Percentiles rank a stretch among this genome's conserved stretches.
phyloP scores from a whole-genome alignment of 306 rosid species.

The Vigna radiata region DNA sequence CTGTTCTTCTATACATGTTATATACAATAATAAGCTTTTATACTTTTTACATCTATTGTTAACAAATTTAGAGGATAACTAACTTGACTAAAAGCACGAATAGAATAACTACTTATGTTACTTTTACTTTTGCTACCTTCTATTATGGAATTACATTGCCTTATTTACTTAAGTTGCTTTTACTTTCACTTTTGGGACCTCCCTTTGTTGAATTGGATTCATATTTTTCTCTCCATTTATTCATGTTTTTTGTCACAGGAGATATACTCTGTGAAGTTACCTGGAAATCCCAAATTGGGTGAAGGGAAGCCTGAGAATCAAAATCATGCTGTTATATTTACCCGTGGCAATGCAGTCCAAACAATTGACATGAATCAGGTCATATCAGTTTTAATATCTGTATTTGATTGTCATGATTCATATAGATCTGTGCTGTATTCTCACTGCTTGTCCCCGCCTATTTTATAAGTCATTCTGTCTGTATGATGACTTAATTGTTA shows the following conservation, averaged over 20 bases:
- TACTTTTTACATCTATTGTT: neutral
- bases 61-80: neutral
- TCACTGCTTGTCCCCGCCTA: too few species aligned
- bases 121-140: neutral
- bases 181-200: neutral
- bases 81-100: neutral
- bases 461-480: too few species aligned
- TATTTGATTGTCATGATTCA: neutral
- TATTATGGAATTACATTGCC: slow-evolving; percentile 1
- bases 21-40: neutral
- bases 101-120: neutral
- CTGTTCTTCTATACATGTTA: slow-evolving; percentile 36
- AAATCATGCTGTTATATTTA: slow-evolving; percentile 91
- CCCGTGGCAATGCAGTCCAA: slow-evolving; percentile 97
- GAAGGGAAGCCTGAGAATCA: slow-evolving; percentile 99
- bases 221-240: slow-evolving; percentile 23
- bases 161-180: neutral
- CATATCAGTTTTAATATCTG: slow-evolving; percentile 31
- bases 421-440: too few species aligned
- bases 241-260: slow-evolving; percentile 61
- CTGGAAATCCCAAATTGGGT: slow-evolving; percentile 92
- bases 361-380: slow-evolving; percentile 99
- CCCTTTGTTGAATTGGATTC: neutral
- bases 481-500: too few species aligned
- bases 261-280: slow-evolving; percentile 86